Base-by-base conservation (phyloP, 164 flowering plant species). In the Taxillus chinensis region DNA sequence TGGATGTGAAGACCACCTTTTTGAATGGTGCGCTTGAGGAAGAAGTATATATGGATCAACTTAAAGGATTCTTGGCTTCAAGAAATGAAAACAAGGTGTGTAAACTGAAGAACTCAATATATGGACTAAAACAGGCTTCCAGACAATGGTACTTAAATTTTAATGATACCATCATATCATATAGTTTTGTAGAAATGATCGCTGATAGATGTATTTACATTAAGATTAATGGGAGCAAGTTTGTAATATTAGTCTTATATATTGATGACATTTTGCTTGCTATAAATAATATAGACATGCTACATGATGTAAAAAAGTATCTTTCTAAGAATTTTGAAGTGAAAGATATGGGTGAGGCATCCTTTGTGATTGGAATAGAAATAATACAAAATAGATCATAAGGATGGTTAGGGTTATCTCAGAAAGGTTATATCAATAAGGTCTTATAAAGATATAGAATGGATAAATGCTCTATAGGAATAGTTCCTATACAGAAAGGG, bases 1-100 rank as follows among this genome's bases (percentile, higher is more conserved):
- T 55, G 57, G 57, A 55, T 55, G 37, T 55, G 5, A 55, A 55
- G 27, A 55, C 38, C 2, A 55, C 57, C 16, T 55, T 55, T 55
- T 13, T 55, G 3, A 55, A 55, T 55, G 37, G 7, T 3, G 27
- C 14, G 14, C 16, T 55, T 5, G 9, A 55, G 40, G 57, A 55
- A 55, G 50, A 46, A 3, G 50, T 46, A 5, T 46, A 5, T 46
- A 46, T 46, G 50, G 11, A 46, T 3, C 50, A 46, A 46, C 50
- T 13, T 3, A 10, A 3, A 10, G 50, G 50, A 3, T 46, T 46
- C 12, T 7, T 46, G 3, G 50, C 8, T 7, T 10, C 8, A 46
- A 13, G 50, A 10, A 46, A 46, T 5, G 50, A 46, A 46, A 5
- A 46, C 50, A 5, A 7, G 12, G 50, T 46, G 50, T 46, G 50